Conservation (phyloP, 164 flowering plant genomes). For the Stephania yunnanensis region DNA sequence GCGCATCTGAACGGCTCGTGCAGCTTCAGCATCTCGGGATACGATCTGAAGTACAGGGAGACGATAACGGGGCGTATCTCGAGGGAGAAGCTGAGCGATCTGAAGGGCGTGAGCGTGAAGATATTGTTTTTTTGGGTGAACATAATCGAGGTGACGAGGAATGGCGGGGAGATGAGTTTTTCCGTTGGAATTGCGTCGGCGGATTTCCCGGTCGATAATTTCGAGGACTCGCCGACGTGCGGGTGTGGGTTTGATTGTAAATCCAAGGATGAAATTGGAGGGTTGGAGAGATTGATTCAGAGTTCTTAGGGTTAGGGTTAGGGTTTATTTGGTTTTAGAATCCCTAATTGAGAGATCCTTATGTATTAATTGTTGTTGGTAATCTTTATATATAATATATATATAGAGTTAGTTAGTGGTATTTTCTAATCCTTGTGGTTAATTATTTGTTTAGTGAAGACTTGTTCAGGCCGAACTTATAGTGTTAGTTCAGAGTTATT, state of each 20-base stretch:
- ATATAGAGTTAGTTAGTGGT: no score
- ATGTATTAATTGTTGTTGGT: no score
- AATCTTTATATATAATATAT: no score
- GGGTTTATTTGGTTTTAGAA: not conserved
- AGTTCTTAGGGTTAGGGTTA: not conserved
- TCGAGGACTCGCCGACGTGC: conserved; percentile 44
- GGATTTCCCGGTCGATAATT: conserved; percentile 35
- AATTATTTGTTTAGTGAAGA: no score
- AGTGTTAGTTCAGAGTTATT: no score
- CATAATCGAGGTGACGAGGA: conserved; percentile 38
- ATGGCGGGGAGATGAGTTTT: conserved; percentile 39
- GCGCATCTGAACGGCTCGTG: conserved; percentile 38
- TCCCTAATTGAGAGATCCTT: no score
- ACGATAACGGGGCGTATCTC: conserved; percentile 40
- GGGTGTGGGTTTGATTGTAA: conserved; percentile 56
- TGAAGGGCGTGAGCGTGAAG: conserved; percentile 50
- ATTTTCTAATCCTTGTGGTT: no score
- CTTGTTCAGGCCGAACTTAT: no score
- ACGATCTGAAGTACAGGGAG: conserved; percentile 38
- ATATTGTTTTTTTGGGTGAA: conserved; percentile 49
- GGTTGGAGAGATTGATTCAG: not conserved
- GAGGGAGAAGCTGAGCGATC: conserved; percentile 26
- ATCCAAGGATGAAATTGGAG: not conserved
- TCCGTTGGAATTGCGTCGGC: conserved; percentile 60
- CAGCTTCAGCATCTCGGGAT: conserved; percentile 40